These are phyloP conservation scores for Alternaria panax DNA, from an alignment of 2,329 filamentous ascomycete species.

Conservation along the genomic window DNA sequence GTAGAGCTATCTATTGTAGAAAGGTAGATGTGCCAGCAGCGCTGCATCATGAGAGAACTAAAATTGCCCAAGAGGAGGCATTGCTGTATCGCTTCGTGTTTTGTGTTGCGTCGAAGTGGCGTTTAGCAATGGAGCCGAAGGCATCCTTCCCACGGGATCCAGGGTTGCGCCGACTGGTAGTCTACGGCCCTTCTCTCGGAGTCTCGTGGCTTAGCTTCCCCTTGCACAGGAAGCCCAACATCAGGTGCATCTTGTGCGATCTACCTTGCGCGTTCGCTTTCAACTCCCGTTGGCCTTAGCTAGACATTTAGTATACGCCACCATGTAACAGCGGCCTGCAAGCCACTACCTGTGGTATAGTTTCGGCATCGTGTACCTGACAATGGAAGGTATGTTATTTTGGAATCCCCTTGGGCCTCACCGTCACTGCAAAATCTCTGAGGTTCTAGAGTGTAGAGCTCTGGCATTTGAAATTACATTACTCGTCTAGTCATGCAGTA, in stretches of 20 bases:
- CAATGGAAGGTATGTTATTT: background rate
- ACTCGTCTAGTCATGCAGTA: background rate
- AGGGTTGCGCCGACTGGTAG: background rate
- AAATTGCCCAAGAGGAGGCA: background rate
- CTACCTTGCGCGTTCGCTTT: background rate
- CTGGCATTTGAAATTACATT: slow-evolving; percentile 1
- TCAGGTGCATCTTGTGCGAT: background rate
- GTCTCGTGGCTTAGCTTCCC: background rate
- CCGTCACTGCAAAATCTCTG: background rate
- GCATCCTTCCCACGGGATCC: background rate
- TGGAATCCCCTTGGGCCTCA: background rate
- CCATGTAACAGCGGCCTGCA: background rate
- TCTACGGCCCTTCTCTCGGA: slow-evolving; percentile 1
- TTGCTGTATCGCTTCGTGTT: slow-evolving; percentile 3
- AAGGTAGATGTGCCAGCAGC: background rate
- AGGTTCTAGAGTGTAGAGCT: background rate
- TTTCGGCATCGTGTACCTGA: background rate
- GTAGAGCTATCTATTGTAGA: background rate
- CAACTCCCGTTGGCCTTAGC: background rate
- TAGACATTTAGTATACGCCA: background rate
- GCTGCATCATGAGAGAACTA: background rate
- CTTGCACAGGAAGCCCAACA: background rate
- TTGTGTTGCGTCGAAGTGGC: background rate
- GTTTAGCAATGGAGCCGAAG: slow-evolving; percentile 1
- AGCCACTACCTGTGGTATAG: background rate